Evolutionary conservation across 108 stramenopile species (phyloP).

Genomic region (Seminavis robusta): DNA sequence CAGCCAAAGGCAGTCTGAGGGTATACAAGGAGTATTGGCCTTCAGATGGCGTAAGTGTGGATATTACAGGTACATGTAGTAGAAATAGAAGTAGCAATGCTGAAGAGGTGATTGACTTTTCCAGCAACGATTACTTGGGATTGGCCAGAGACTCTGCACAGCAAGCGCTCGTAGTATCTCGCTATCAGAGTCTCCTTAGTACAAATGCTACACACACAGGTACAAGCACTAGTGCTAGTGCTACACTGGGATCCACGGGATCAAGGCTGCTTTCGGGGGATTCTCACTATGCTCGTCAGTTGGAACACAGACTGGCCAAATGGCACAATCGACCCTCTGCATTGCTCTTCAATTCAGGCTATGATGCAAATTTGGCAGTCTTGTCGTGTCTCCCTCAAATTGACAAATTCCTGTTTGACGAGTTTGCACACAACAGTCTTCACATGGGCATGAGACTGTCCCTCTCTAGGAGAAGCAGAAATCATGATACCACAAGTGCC

Average conservation of each 20-base stretch:
- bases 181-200: not conserved
- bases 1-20: no score
- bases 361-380: conserved; percentile 94
- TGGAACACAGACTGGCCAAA: conserved; percentile 69
- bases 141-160: conserved; percentile 54
- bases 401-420: conserved; percentile 84
- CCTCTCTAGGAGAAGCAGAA: not conserved
- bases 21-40: no score
- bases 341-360: conserved; percentile 92
- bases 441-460: conserved; percentile 80
- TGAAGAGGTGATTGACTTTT: conserved; percentile 87
- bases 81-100: no score
- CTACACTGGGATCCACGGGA: conserved; percentile 81
- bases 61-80: no score
- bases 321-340: conserved; percentile 78
- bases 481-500: not conserved
- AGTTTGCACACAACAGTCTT: conserved; percentile 90
- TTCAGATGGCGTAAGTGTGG: no score
- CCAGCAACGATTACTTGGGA: conserved; percentile 96
- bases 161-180: not conserved
- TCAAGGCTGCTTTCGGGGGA: conserved; percentile 94
- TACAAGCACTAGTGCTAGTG: not conserved
- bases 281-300: conserved; percentile 53
- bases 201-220: not conserved
- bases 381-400: conserved; percentile 65